Evolutionary conservation across 2,329 filamentous ascomycete genomes (phyloP).

Genomic region (Trichoderma sp.): DNA sequence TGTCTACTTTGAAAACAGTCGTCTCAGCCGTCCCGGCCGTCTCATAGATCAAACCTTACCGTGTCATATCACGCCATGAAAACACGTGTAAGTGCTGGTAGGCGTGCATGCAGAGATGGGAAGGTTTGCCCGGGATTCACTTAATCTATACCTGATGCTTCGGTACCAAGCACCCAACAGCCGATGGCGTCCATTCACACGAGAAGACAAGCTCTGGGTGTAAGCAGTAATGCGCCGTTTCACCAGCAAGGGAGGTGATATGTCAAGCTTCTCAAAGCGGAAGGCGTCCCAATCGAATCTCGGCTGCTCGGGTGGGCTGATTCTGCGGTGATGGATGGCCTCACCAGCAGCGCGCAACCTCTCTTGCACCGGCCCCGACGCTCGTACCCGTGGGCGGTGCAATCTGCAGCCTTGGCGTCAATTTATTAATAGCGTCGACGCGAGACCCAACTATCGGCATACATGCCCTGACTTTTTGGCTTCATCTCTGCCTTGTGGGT

Average conservation of each 20-base stretch:
- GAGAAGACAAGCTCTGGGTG: neutral
- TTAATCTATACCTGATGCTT: too few relatives aligned
- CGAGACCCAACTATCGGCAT: neutral
- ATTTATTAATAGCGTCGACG: neutral
- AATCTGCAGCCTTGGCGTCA: neutral
- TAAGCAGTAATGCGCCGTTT: neutral
- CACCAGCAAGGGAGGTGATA: slow-evolving; percentile 1
- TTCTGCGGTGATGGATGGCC: slow-evolving; percentile 12
- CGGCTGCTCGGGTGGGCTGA: slow-evolving; percentile 14
- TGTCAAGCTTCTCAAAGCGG: neutral
- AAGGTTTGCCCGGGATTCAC: neutral
- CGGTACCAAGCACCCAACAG: neutral
- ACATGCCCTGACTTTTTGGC: neutral
- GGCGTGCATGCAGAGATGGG: neutral
- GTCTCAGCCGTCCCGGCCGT: neutral
- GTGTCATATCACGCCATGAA: slow-evolving; percentile 5
- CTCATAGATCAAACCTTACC: neutral
- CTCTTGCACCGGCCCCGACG: neutral
- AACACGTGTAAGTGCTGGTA: neutral
- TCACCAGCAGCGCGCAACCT: neutral
- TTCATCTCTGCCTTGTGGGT: neutral
- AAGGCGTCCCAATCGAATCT: slow-evolving; percentile 2
- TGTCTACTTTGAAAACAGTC: neutral
- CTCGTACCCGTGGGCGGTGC: neutral
- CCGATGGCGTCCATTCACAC: neutral